These are phyloP conservation scores for Metschnikowia cubensis DNA, from an alignment of 805 yeast species.

Conservation along the genomic window DNA sequence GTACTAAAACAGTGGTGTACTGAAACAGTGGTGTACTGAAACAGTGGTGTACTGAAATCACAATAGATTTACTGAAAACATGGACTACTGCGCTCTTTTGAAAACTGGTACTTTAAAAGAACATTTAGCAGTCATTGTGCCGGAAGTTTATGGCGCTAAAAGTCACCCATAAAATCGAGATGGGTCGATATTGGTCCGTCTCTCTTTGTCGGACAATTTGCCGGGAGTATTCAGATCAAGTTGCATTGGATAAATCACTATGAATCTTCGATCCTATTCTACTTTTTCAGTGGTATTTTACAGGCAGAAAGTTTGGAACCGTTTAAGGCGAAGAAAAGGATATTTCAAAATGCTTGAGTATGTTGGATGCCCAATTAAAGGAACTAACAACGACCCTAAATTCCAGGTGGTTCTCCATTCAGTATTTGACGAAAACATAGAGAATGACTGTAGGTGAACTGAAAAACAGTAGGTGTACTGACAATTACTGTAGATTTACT, in stretches of 20 bases:
- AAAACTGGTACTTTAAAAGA: too few relatives aligned
- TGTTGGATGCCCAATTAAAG: constrained; percentile 9
- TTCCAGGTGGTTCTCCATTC: constrained; percentile 6
- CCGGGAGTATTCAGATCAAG: constrained; percentile 16
- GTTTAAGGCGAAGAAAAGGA: constrained; percentile 29
- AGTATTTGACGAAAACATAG: constrained; percentile 10
- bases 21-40: too few relatives aligned
- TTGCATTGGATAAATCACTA: constrained; percentile 41
- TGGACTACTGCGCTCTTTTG: too few relatives aligned
- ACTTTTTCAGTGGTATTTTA: constrained; percentile 39
- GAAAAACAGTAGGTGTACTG: too few relatives aligned
- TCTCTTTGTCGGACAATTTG: constrained; percentile 1
- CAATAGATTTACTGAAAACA: too few relatives aligned
- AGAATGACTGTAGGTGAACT: too few relatives aligned
- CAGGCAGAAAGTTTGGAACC: constrained; percentile 11
- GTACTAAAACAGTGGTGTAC: too few relatives aligned
- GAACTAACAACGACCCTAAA: constrained; percentile 6
- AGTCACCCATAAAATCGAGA: too few relatives aligned
- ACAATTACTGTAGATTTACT: too few relatives aligned
- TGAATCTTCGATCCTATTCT: constrained; percentile 40
- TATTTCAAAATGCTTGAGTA: constrained; percentile 33
- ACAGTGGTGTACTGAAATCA: too few relatives aligned
- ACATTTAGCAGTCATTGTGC: too few relatives aligned
- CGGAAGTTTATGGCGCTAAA: too few relatives aligned
- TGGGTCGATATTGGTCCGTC: constrained; percentile 17